Evolutionary conservation across 805 yeast genomes (phyloP).

Genomic region (Jamesozyma rosinii): DNA sequence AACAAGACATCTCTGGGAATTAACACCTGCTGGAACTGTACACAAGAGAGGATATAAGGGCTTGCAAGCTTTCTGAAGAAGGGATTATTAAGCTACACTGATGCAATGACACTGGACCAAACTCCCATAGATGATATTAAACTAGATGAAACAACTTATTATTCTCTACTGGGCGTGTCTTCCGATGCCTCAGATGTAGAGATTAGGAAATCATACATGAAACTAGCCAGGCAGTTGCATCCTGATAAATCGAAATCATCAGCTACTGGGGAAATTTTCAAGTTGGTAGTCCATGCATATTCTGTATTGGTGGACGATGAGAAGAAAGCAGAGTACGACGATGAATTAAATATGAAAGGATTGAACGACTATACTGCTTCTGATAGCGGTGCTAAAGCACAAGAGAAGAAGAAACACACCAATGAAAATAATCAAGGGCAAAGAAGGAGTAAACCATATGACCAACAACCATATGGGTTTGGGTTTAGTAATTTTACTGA

Average conservation of each 20-base stretch:
- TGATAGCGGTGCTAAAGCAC: not conserved
- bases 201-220: constrained; percentile 72
- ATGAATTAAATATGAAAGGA: constrained; percentile 12
- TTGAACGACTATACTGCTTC: constrained; percentile 12
- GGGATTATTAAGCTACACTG: not conserved
- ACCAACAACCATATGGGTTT: constrained; percentile 30
- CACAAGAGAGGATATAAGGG: no score
- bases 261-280: constrained; percentile 26
- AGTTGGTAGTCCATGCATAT: constrained; percentile 27
- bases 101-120: not conserved
- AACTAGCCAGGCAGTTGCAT: constrained; percentile 61
- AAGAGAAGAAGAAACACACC: not conserved
- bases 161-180: constrained; percentile 23
- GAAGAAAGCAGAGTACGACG: constrained; percentile 18
- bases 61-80: not conserved
- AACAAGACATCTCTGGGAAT: not conserved
- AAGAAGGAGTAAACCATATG: constrained; percentile 24
- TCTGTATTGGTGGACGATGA: constrained; percentile 22
- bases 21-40: no score
- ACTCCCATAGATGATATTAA: constrained; percentile 4
- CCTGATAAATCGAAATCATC: constrained; percentile 65
- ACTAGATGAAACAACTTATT: constrained; percentile 26
- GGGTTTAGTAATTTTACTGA: constrained; percentile 8
- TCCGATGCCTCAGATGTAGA: constrained; percentile 21
- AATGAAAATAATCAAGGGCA: constrained; percentile 1